Evolutionary conservation across 2,329 filamentous ascomycete species (phyloP).

Genomic region (Ceratocystis colombiana): DNA sequence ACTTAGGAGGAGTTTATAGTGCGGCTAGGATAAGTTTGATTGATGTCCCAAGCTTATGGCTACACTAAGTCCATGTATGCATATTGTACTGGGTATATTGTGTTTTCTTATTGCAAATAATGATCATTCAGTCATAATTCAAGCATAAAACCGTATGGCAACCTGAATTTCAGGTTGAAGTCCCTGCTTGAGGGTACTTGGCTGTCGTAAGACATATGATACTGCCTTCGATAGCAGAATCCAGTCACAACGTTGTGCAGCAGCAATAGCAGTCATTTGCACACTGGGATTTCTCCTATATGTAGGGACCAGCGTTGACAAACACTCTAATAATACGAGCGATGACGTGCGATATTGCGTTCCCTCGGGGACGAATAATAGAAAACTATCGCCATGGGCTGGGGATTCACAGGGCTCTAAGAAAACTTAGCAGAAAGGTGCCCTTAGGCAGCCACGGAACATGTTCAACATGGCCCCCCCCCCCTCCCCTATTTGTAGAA

Average conservation of each 20-base stretch:
- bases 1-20: not conserved
- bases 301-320: too few species aligned
- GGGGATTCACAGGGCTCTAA: too few species aligned
- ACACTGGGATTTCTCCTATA: too few species aligned
- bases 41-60: too few species aligned
- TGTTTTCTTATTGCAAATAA: not conserved
- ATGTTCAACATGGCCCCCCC: not conserved
- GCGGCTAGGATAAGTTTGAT: too few species aligned
- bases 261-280: too few species aligned
- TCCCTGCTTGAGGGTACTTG: too few species aligned
- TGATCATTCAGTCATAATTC: not conserved
- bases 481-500: not conserved
- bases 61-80: not conserved
- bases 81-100: not conserved
- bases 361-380: not conserved
- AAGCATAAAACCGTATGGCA: not conserved
- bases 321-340: not conserved
- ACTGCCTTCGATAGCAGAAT: too few species aligned
- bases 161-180: too few species aligned
- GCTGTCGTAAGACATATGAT: too few species aligned
- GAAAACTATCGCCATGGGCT: not conserved
- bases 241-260: too few species aligned
- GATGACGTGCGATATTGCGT: not conserved
- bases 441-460: not conserved
- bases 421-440: not conserved